Percentiles rank a stretch among this genome's conserved stretches.
These are phyloP conservation scores for Septoria linicola DNA, from an alignment of 2,329 filamentous ascomycete species.

Conservation along the genomic window DNA sequence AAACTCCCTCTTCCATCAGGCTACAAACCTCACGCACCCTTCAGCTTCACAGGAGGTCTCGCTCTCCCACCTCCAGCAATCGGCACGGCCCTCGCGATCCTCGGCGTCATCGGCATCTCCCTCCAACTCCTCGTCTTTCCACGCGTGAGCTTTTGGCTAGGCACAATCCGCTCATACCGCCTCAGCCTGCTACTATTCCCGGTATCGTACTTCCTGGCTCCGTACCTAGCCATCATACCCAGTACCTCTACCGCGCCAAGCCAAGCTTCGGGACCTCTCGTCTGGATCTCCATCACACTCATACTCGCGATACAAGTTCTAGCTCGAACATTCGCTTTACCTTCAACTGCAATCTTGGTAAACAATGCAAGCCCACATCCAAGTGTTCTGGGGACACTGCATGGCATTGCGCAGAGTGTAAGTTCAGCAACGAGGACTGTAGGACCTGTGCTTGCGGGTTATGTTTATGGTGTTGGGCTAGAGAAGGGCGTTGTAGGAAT, in stretches of 20 bases:
- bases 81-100: conserved; percentile 49
- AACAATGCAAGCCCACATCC: conserved; percentile 62
- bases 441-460: conserved; percentile 55
- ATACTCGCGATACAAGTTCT: conserved; percentile 48
- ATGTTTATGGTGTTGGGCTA: conserved; percentile 54
- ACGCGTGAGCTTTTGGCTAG: conserved; percentile 42
- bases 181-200: conserved; percentile 47
- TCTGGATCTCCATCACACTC: conserved; percentile 46
- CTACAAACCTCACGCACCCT: conserved; percentile 41
- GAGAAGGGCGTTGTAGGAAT: conserved; percentile 54
- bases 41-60: conserved; percentile 52
- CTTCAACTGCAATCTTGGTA: conserved; percentile 58
- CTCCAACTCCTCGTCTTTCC: conserved; percentile 51
- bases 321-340: conserved; percentile 54
- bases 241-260: conserved; percentile 41
- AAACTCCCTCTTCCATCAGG: conserved; percentile 42
- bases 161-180: conserved; percentile 44
- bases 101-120: conserved; percentile 49
- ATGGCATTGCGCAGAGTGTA: conserved; percentile 59
- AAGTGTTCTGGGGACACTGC: conserved; percentile 56
- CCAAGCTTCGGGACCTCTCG: conserved; percentile 41
- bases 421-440: conserved; percentile 55
- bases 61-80: conserved; percentile 49
- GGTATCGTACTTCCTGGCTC: conserved; percentile 45
- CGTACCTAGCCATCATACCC: conserved; percentile 46